These are phyloP conservation scores for Komagataella ulmi DNA, from an alignment of 805 yeast genomes.

Conservation along the genomic window DNA sequence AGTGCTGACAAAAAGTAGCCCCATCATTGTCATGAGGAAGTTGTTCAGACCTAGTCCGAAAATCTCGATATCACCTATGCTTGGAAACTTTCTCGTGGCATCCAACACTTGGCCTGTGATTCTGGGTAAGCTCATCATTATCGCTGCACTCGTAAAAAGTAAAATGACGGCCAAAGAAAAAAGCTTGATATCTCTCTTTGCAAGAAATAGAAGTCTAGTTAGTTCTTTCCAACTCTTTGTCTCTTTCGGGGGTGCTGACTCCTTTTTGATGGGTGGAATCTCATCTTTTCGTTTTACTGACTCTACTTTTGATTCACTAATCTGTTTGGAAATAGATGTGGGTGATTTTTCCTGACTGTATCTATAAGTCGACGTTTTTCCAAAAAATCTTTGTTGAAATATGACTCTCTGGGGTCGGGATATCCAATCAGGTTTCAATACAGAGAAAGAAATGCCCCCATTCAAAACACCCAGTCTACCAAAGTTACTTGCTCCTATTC, in stretches of 20 bases:
- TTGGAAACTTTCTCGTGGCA: conserved; percentile 23
- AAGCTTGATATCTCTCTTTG: conserved; percentile 29
- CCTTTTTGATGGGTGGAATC: neutral
- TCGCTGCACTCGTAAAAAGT: conserved; percentile 31
- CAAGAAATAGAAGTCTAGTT: conserved; percentile 25
- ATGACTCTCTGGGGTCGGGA: neutral
- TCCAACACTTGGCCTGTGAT: conserved; percentile 43
- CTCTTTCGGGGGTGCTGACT: conserved; percentile 10
- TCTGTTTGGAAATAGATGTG: neutral
- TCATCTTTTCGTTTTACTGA: neutral
- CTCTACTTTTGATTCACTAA: neutral
- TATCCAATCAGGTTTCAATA: neutral
- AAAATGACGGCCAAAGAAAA: conserved; percentile 27
- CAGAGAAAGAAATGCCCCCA: neutral
- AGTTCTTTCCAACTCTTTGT: conserved; percentile 20
- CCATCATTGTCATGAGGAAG: conserved; percentile 50
- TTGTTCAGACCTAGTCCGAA: conserved; percentile 51
- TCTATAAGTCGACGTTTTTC: neutral
- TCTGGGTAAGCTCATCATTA: conserved; percentile 40
- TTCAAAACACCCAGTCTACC: neutral
- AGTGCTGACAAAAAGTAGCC: conserved; percentile 60
- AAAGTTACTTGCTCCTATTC: neutral
- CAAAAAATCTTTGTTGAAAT: neutral
- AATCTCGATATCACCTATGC: conserved; percentile 12
- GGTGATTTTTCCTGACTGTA: neutral